phyloP scores from a whole-genome alignment of 129 eudicot species.

The Flaveria brownii region DNA sequence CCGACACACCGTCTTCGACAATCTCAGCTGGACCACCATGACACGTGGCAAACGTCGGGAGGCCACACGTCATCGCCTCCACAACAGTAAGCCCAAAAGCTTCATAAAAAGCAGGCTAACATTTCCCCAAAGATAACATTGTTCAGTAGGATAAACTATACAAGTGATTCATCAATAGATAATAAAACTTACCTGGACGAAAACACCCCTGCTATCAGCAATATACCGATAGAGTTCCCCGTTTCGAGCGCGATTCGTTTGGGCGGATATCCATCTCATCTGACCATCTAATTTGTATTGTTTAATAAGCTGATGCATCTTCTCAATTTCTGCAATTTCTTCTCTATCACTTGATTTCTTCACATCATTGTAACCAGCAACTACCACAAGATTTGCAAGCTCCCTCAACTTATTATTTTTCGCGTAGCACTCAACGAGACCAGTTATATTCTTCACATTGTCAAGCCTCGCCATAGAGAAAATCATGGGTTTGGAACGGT shows the following conservation, averaged over 20 bases:
- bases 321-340: constrained; percentile 87
- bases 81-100: constrained; percentile 99
- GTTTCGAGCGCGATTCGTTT: constrained; percentile 79
- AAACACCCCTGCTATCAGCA: constrained; percentile 81
- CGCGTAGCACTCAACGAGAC: constrained; percentile 81
- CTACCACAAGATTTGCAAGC: constrained; percentile 74
- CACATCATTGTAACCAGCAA: constrained; percentile 85
- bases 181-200: constrained; percentile 72
- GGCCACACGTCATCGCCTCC: constrained; percentile 97
- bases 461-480: constrained; percentile 99
- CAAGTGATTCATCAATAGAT: background rate
- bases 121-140: constrained; percentile 2
- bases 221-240: constrained; percentile 95
- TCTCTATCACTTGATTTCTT: constrained; percentile 85
- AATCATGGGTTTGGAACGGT: constrained; percentile 82
- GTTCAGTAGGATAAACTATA: background rate
- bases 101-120: constrained; percentile 93
- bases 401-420: constrained; percentile 70
- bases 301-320: constrained; percentile 75
- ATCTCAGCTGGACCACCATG: constrained; percentile 96
- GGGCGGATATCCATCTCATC: constrained; percentile 81
- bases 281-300: constrained; percentile 77
- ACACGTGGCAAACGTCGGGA: constrained; percentile 94
- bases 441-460: constrained; percentile 88
- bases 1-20: constrained; percentile 80